Evolutionary conservation across 73 alveolate genomes (phyloP).

Genomic region (Symbiodinium pilosum): DNA sequence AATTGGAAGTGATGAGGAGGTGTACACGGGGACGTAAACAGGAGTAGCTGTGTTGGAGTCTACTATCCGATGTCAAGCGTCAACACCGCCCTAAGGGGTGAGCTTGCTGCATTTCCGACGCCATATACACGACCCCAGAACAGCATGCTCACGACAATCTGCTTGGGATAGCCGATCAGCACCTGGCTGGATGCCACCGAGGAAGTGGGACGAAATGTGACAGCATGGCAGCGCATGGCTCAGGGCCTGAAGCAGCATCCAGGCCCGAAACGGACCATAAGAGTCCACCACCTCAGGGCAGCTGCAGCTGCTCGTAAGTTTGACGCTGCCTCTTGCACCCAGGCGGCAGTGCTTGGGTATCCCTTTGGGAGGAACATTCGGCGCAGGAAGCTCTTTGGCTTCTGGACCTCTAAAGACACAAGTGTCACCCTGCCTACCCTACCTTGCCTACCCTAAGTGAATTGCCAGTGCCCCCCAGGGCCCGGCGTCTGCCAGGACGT

Average conservation of each 20-base stretch:
- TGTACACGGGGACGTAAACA: too few species aligned
- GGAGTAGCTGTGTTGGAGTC: too few species aligned
- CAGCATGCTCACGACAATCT: slow-evolving; percentile 56
- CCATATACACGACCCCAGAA: slow-evolving; percentile 90
- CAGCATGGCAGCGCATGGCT: too few species aligned
- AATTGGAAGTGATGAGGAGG: too few species aligned
- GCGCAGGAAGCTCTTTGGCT: slow-evolving; percentile 7
- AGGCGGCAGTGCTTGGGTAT: slow-evolving; percentile 49
- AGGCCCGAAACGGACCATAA: slow-evolving; percentile 26
- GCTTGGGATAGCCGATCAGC: slow-evolving; percentile 61
- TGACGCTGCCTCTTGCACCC: too few species aligned
- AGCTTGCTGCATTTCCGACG: slow-evolving; percentile 57
- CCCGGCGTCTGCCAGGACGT: too few species aligned
- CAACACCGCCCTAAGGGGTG: slow-evolving; percentile 66
- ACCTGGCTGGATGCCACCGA: slow-evolving; percentile 3
- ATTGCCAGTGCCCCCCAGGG: too few species aligned
- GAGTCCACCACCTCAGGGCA: slow-evolving; percentile 71
- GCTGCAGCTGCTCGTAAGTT: neutral
- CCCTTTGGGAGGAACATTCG: slow-evolving; percentile 87
- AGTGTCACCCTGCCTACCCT: neutral
- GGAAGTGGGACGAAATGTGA: too few species aligned
- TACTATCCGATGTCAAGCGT: too few species aligned
- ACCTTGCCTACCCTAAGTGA: neutral
- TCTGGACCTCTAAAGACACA: neutral
- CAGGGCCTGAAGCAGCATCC: slow-evolving; percentile 15